Conservation (phyloP, 2,329 filamentous ascomycete genomes). For the Penicillium sp. region DNA sequence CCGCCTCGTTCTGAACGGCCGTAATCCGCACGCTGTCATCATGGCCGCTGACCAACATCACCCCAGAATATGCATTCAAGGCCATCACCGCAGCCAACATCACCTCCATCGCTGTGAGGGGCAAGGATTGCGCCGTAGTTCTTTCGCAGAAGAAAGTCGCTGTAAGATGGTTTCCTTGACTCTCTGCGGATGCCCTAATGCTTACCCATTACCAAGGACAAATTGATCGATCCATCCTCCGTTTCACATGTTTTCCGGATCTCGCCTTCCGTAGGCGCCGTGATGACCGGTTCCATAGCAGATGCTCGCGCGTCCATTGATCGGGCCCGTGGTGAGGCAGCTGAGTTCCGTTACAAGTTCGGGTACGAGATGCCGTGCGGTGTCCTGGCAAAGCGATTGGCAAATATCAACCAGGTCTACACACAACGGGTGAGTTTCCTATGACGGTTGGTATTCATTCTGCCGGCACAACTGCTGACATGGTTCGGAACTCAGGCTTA, state of each 20-base stretch:
- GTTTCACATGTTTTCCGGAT: constrained; percentile 97
- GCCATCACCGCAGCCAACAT: constrained; percentile 99
- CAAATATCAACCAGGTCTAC: constrained; percentile 99
- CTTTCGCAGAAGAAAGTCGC: constrained; percentile 99
- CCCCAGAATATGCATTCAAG: constrained; percentile 98
- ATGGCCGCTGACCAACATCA: constrained; percentile 28
- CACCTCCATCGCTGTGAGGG: constrained; percentile 91
- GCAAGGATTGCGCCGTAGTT: constrained; percentile 95
- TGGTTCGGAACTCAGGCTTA: constrained; percentile 61
- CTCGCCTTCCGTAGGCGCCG: constrained; percentile 92
- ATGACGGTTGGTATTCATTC: background rate
- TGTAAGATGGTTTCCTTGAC: constrained; percentile 55
- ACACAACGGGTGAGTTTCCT: constrained; percentile 73
- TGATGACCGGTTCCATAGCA: constrained; percentile 98
- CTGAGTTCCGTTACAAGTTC: constrained; percentile 97
- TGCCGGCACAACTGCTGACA: constrained; percentile 2
- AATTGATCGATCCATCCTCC: constrained; percentile 95
- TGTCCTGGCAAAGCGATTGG: constrained; percentile 89
- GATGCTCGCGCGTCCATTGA: constrained; percentile 91
- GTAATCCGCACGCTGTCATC: constrained; percentile 14
- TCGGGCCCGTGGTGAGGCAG: constrained; percentile 89
- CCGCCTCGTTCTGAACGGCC: background rate
- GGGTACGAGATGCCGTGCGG: constrained; percentile 99
- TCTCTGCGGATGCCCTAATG: background rate
- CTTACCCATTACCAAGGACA: constrained; percentile 58